A percentile compares a stretch with the other conserved stretches of the same genome.
phyloP scores from a whole-genome alignment of 2,329 filamentous ascomycete species.

The Fusarium papillatum region DNA sequence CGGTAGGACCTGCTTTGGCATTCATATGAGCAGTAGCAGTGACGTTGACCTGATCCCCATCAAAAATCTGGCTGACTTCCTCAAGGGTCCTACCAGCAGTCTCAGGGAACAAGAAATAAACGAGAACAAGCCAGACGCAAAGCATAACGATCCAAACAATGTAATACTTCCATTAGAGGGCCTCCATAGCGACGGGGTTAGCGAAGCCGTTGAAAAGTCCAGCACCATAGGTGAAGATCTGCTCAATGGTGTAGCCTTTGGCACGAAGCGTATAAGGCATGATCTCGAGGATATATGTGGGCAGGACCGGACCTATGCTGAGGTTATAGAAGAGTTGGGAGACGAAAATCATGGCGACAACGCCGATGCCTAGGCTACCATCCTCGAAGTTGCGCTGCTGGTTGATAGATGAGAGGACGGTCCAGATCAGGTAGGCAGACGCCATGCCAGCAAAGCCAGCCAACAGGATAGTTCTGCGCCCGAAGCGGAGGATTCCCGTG shows the following conservation, averaged over 20 bases:
- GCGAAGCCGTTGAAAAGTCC: conserved; percentile 9
- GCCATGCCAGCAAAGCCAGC: not conserved
- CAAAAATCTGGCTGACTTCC: conserved; percentile 6
- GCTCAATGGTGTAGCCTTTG: conserved; percentile 12
- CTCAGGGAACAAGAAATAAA: conserved; percentile 9
- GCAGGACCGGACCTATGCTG: not conserved
- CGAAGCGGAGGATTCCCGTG: not conserved
- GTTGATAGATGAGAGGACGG: conserved; percentile 3
- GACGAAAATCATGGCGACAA: conserved; percentile 17
- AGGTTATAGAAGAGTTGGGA: conserved; percentile 13
- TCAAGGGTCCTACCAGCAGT: not conserved
- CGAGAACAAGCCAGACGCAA: not conserved
- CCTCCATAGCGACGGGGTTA: conserved; percentile 8
- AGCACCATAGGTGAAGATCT: not conserved
- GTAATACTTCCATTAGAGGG: conserved; percentile 10
- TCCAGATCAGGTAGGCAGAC: conserved; percentile 5
- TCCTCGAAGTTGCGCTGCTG: conserved; percentile 2
- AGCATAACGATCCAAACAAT: conserved; percentile 6
- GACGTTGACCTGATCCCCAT: not conserved
- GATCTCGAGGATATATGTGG: conserved; percentile 5
- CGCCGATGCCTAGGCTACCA: not conserved
- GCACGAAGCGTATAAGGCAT: conserved; percentile 7
- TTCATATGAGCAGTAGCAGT: not conserved
- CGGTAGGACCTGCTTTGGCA: not conserved
- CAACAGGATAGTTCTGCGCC: not conserved